A percentile compares a stretch with the other conserved stretches of the same genome.
phyloP scores from a whole-genome alignment of 192 early-diverging fungal species.

The Lobulomyces angularis region DNA sequence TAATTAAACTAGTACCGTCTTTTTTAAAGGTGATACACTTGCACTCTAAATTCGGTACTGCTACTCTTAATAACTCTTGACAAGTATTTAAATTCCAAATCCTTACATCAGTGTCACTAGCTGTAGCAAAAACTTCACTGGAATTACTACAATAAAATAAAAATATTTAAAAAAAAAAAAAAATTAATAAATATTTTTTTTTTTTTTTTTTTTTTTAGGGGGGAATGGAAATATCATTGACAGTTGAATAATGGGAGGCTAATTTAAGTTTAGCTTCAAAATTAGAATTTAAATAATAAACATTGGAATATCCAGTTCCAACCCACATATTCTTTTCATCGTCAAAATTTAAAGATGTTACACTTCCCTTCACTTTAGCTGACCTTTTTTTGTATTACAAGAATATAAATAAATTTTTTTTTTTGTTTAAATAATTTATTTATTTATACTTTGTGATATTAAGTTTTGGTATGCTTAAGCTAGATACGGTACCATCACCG shows the following conservation, averaged over 20 bases:
- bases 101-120: slow-evolving; percentile 41
- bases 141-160: slow-evolving; percentile 23
- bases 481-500: slow-evolving; percentile 42
- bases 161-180: neutral
- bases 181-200: neutral
- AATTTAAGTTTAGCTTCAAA: slow-evolving; percentile 26
- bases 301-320: slow-evolving; percentile 38
- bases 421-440: neutral
- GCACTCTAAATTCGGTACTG: slow-evolving; percentile 47
- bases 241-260: slow-evolving; percentile 38
- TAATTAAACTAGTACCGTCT: slow-evolving; percentile 33
- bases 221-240: slow-evolving; percentile 44
- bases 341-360: slow-evolving; percentile 41
- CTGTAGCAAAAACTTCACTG: slow-evolving; percentile 41
- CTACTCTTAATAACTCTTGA: slow-evolving; percentile 35
- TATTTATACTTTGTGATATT: slow-evolving; percentile 33
- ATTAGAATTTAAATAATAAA: slow-evolving; percentile 27
- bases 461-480: slow-evolving; percentile 30
- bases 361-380: slow-evolving; percentile 41
- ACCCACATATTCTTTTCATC: slow-evolving; percentile 21
- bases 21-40: slow-evolving; percentile 48
- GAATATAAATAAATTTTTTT: neutral
- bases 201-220: slow-evolving; percentile 19
- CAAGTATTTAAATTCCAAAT: slow-evolving; percentile 39
- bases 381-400: slow-evolving; percentile 11